Conservation (phyloP, 2,329 filamentous ascomycete genomes). For the Raffaelea ambrosiae region DNA sequence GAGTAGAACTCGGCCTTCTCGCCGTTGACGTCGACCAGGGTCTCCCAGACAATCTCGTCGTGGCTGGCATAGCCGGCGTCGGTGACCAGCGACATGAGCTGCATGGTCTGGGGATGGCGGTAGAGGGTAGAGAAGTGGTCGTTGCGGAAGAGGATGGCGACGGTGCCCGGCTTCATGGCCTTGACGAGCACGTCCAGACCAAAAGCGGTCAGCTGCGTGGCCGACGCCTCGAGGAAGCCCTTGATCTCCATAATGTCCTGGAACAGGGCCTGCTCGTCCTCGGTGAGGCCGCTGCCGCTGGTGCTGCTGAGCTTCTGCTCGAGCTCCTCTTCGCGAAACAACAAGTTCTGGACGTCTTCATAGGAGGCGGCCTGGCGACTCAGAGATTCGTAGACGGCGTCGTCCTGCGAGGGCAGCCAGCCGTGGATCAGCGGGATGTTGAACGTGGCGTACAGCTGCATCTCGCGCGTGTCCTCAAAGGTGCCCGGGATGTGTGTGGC, state of each 20-base stretch:
- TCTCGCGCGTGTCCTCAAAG: slow-evolving; percentile 81
- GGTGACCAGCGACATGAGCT: slow-evolving; percentile 78
- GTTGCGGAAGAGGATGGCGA: slow-evolving; percentile 91
- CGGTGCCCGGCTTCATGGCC: slow-evolving; percentile 63
- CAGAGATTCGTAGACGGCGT: slow-evolving; percentile 62
- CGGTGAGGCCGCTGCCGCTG: slow-evolving; percentile 44
- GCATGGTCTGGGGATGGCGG: slow-evolving; percentile 68
- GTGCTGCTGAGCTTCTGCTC: slow-evolving; percentile 62
- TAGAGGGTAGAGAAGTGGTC: slow-evolving; percentile 95
- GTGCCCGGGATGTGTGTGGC: slow-evolving; percentile 50
- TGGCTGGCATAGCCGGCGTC: slow-evolving; percentile 85
- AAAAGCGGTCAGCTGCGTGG: slow-evolving; percentile 78
- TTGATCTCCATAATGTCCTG: slow-evolving; percentile 82
- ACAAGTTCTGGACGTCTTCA: slow-evolving; percentile 82
- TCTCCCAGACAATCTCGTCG: slow-evolving; percentile 94
- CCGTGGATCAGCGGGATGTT: slow-evolving; percentile 84
- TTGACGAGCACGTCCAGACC: slow-evolving; percentile 68
- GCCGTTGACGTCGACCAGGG: slow-evolving; percentile 78
- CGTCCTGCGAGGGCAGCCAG: slow-evolving; percentile 68
- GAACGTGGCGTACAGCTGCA: slow-evolving; percentile 87
- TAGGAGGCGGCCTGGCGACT: slow-evolving; percentile 71
- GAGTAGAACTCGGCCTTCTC: slow-evolving; percentile 76
- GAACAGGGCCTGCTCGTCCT: slow-evolving; percentile 69
- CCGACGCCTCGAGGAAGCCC: slow-evolving; percentile 66
- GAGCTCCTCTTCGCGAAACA: slow-evolving; percentile 83